phyloP scores from a whole-genome alignment of 495 filamentous ascomycete species.

The Chaetomium fimeti region DNA sequence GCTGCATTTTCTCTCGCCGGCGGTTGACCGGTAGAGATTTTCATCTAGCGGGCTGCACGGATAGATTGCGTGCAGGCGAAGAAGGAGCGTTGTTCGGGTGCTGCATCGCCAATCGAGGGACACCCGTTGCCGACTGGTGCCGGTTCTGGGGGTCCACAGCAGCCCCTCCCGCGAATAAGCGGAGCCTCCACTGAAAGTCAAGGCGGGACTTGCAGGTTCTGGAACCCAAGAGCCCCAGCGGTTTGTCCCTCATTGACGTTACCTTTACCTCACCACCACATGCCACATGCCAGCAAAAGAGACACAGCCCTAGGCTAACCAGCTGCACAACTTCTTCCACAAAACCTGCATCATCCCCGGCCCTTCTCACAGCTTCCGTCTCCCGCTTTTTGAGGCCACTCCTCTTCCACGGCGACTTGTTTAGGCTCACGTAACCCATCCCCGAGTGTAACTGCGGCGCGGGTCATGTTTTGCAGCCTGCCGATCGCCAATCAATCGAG shows the following conservation, averaged over 20 bases:
- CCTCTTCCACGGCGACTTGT: background rate
- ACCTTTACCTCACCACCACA: conserved; percentile 16
- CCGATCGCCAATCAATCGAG: conserved; percentile 21
- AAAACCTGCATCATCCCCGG: background rate
- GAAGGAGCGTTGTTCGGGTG: conserved; percentile 21
- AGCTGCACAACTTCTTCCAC: background rate
- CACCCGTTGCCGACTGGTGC: conserved; percentile 15
- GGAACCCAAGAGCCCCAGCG: conserved; percentile 5
- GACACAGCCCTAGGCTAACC: background rate
- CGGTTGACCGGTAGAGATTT: conserved; percentile 12
- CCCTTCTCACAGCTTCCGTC: background rate
- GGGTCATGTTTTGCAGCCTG: conserved; percentile 26
- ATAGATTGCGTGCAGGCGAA: conserved; percentile 22
- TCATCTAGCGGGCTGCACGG: conserved; percentile 4
- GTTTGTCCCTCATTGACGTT: conserved; percentile 9
- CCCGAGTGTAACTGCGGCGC: background rate
- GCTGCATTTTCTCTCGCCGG: background rate
- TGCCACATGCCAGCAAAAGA: background rate
- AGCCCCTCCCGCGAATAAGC: conserved; percentile 12
- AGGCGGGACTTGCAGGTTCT: conserved; percentile 18
- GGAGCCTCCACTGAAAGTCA: background rate
- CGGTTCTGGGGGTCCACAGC: background rate
- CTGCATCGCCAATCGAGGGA: conserved; percentile 22
- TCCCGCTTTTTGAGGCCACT: background rate
- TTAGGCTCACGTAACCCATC: background rate